Conservation (phyloP, 2,329 filamentous ascomycete species). For the Trichoderma sp. region DNA sequence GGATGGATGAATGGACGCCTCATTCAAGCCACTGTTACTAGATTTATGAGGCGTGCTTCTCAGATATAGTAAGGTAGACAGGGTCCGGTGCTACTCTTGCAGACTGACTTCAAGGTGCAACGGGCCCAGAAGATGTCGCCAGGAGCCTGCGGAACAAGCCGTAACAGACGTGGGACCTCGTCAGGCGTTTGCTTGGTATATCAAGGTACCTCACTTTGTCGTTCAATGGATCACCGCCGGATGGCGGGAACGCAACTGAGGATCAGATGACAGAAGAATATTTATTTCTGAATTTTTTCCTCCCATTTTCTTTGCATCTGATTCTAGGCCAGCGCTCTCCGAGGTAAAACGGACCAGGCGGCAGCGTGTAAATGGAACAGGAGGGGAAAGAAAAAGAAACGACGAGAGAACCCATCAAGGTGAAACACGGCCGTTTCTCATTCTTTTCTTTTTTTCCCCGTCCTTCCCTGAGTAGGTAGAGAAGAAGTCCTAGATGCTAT, state of each 20-base stretch:
- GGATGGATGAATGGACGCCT: too few relatives aligned
- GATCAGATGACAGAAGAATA: too few relatives aligned
- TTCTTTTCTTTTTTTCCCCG: too few relatives aligned
- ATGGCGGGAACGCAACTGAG: neutral
- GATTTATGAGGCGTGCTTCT: neutral
- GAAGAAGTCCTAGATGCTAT: too few relatives aligned
- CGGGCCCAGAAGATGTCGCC: neutral
- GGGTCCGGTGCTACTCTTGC: too few relatives aligned
- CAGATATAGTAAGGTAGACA: neutral
- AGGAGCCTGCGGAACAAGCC: constrained; percentile 11
- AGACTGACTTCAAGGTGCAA: neutral
- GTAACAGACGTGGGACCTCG: neutral
- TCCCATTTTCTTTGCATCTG: too few relatives aligned
- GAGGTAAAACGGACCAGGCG: neutral
- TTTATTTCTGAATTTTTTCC: too few relatives aligned
- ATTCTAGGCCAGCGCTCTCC: too few relatives aligned
- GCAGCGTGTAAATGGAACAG: constrained; percentile 4
- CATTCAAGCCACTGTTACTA: too few relatives aligned
- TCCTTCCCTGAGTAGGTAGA: too few relatives aligned
- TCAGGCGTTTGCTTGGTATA: neutral
- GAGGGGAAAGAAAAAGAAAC: neutral
- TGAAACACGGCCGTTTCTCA: constrained; percentile 3
- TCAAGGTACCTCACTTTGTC: too few relatives aligned
- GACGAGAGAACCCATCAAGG: neutral
- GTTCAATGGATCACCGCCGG: neutral